phyloP scores from a whole-genome alignment of 1,139 yeast genomes.

The Meyerozyma guilliermondii region DNA sequence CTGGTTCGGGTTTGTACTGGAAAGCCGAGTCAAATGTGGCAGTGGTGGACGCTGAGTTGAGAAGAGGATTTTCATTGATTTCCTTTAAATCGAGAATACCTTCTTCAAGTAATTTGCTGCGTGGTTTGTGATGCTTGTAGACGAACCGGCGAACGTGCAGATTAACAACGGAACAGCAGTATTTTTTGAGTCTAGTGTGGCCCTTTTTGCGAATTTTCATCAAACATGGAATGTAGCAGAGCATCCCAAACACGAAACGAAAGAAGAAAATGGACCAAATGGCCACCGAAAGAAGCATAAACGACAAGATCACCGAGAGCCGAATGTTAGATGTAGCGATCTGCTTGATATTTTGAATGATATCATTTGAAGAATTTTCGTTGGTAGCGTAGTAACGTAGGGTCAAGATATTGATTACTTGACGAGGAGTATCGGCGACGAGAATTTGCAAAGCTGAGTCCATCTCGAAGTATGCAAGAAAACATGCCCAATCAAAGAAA shows the following conservation, averaged over 20 bases:
- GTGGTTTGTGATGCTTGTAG: slow-evolving; percentile 41
- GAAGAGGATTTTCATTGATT: slow-evolving; percentile 24
- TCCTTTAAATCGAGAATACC: slow-evolving; percentile 25
- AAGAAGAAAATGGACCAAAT: slow-evolving; percentile 70
- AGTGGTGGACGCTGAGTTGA: slow-evolving; percentile 8
- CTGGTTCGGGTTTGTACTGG: slow-evolving; percentile 1
- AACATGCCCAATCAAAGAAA: slow-evolving; percentile 62
- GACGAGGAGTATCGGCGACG: slow-evolving; percentile 86
- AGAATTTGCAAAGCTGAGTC: slow-evolving; percentile 60
- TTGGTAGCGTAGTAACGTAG: slow-evolving; percentile 51
- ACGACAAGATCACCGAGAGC: slow-evolving; percentile 66
- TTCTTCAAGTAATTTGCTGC: slow-evolving; percentile 27
- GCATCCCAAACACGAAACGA: slow-evolving; percentile 52
- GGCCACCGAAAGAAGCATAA: slow-evolving; percentile 72
- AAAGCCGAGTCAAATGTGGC: slow-evolving; percentile 1
- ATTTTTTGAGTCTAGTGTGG: slow-evolving; percentile 44
- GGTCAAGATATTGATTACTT: slow-evolving; percentile 75
- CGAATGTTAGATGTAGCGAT: slow-evolving; percentile 58
- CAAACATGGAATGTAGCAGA: slow-evolving; percentile 52
- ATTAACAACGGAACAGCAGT: slow-evolving; percentile 54
- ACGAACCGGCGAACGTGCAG: slow-evolving; percentile 49
- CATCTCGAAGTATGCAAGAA: slow-evolving; percentile 63
- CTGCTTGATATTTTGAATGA: slow-evolving; percentile 47
- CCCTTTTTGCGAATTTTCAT: slow-evolving; percentile 38
- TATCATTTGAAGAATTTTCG: slow-evolving; percentile 36